Conservation (phyloP, 164 flowering plant species). For the Dillenia suffruticosa region DNA sequence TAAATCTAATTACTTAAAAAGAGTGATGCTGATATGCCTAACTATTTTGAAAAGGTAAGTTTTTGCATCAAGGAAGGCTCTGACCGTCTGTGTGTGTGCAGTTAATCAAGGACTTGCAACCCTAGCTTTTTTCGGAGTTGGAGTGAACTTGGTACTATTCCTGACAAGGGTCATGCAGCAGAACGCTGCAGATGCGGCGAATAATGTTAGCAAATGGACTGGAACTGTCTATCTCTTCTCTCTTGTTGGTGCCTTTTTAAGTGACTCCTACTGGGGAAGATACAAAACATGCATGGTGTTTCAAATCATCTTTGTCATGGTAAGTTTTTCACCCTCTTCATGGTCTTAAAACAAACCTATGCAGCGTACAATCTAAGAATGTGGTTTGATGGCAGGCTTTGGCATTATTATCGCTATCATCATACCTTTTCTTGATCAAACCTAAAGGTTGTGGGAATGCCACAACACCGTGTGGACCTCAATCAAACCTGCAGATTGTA, state of each 20-base stretch:
- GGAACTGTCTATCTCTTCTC: conserved; percentile 96
- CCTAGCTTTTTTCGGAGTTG: conserved; percentile 90
- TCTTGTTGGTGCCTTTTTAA: conserved; percentile 70
- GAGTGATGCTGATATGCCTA: no score
- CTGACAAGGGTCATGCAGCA: conserved; percentile 78
- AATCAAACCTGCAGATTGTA: conserved; percentile 45
- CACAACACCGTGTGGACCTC: conserved; percentile 37
- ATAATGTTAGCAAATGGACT: conserved; percentile 94
- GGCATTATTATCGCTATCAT: conserved; percentile 49
- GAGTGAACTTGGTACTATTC: conserved; percentile 89
- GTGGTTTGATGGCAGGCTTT: conserved; percentile 52
- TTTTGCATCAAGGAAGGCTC: not conserved
- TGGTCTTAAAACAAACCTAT: not conserved
- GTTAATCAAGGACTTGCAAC: conserved; percentile 97
- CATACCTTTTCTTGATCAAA: conserved; percentile 61
- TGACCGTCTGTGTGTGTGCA: conserved; percentile 17
- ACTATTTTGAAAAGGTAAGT: no score
- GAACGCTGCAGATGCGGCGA: conserved; percentile 85
- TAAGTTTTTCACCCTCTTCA: conserved; percentile 25
- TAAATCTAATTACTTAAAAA: no score
- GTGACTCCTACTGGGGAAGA: conserved; percentile 97
- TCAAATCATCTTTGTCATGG: conserved; percentile 72
- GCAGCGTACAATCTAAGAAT: not conserved
- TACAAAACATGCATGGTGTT: conserved; percentile 90
- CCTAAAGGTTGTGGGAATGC: conserved; percentile 73